Percentiles rank a stretch among this genome's conserved stretches.
Evolutionary conservation across 2,329 filamentous ascomycete species (phyloP).

Genomic region (Hyphodiscus sp.): DNA sequence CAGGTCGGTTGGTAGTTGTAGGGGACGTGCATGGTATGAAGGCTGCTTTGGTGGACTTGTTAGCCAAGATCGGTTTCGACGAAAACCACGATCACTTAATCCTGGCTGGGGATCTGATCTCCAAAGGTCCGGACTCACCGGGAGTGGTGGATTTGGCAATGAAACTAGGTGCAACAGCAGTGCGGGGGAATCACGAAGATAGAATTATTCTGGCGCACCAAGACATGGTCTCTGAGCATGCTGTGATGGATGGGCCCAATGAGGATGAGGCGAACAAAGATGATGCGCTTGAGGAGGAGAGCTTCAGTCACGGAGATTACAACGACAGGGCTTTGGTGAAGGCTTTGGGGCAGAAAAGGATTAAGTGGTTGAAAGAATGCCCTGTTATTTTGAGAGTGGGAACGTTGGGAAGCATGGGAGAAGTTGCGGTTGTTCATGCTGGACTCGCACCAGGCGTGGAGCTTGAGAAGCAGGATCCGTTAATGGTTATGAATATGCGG

Average conservation of each 20-base stretch:
- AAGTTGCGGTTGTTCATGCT: slow-evolving; percentile 74
- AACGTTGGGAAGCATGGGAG: slow-evolving; percentile 50
- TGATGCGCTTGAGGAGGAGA: slow-evolving; percentile 22
- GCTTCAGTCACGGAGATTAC: slow-evolving; percentile 24
- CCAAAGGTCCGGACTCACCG: slow-evolving; percentile 77
- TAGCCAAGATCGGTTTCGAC: slow-evolving; percentile 61
- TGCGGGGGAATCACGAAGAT: slow-evolving; percentile 93
- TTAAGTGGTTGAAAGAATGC: slow-evolving; percentile 61
- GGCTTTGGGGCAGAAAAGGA: slow-evolving; percentile 43
- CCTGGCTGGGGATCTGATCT: slow-evolving; percentile 71
- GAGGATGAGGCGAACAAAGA: slow-evolving; percentile 26
- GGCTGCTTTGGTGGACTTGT: slow-evolving; percentile 55
- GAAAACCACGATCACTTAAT: slow-evolving; percentile 64
- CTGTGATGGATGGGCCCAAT: slow-evolving; percentile 20
- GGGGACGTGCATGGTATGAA: slow-evolving; percentile 93
- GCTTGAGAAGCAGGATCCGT: slow-evolving; percentile 66
- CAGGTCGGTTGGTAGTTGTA: slow-evolving; percentile 66
- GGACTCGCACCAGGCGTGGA: slow-evolving; percentile 73
- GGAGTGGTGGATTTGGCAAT: slow-evolving; percentile 74
- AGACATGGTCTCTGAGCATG: slow-evolving; percentile 29
- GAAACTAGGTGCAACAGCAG: slow-evolving; percentile 66
- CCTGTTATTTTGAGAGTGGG: slow-evolving; percentile 76
- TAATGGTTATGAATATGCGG: slow-evolving; percentile 88
- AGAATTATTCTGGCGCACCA: slow-evolving; percentile 63
- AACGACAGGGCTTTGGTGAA: slow-evolving; percentile 25